Base-by-base conservation (phyloP, 768 basidiomycete genomes). In the Podaxis sp. region DNA sequence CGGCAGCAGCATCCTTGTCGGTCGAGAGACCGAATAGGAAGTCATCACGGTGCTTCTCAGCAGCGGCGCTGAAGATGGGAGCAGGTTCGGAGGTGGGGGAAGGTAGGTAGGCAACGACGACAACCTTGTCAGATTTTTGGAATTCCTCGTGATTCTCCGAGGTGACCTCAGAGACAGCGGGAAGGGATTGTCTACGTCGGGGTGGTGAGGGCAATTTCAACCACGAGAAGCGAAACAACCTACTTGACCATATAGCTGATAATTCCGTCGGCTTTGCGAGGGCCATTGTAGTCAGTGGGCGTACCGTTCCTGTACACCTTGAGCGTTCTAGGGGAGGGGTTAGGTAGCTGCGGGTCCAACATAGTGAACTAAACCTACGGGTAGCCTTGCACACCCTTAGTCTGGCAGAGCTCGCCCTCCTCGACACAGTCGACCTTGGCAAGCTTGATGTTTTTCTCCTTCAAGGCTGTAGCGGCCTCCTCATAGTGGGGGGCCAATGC, bases 361-460 rank as follows among this genome's bases (percentile, higher is more conserved):
- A 13, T 15, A 22, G 37, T 40, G 2, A n/a, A 22, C 28, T 3
- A 22, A 5, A 80, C 93, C 70, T 70, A 95, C 95, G 95, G 95
- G 79, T 99, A 99, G 15, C 96, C 96, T 74, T 89, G 87, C 49
- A 99, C 85, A 46, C 91, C 95, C 62, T 95, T 88, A 55, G 83
- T 70, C 72, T 92, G 88, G 78, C 97, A 99, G 33, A 99, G 85
- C 58, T 96, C 95, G 26, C 90, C 86, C 70, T 99, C 82, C 66
- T 93, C 95, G 50, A 97, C 96, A 75, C 96, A 99, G 81, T 99
- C 95, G 56, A 99, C 96, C 73, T 98, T 96, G 67, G 95, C 95
- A 58, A 99, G 77, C 74, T 90, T 90, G 78, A 99, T 93, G 75
- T 82, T 82, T 74, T 88, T 91, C 66, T 89, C 90, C 80, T 96